Evolutionary conservation across 2,329 filamentous ascomycete genomes (phyloP).

Genomic region (Emericellopsis cladophorae): DNA sequence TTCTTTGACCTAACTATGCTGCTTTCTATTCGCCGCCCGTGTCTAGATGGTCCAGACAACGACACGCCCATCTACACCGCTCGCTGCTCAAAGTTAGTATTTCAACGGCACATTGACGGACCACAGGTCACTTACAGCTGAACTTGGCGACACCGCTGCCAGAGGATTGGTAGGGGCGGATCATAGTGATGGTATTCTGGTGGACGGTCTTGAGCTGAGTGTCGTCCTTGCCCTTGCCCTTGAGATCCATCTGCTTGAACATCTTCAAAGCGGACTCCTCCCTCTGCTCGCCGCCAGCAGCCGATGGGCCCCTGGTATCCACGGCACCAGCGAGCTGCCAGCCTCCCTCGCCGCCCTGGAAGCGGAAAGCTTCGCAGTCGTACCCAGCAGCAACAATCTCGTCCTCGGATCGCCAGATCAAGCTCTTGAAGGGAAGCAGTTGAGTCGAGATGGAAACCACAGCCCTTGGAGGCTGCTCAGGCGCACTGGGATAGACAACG

Average conservation of each 20-base stretch:
- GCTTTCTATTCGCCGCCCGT: too few species aligned
- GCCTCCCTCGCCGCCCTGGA: conserved; percentile 63
- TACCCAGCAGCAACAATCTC: conserved; percentile 95
- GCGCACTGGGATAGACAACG: conserved; percentile 83
- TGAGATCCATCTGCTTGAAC: conserved; percentile 98
- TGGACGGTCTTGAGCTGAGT: conserved; percentile 91
- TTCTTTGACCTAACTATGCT: too few species aligned
- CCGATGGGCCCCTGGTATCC: conserved; percentile 57
- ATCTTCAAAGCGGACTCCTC: conserved; percentile 96
- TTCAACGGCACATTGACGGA: too few species aligned
- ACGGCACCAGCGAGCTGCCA: conserved; percentile 79
- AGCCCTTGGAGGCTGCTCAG: conserved; percentile 83
- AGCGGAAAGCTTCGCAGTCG: conserved; percentile 80
- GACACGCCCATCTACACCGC: conserved; percentile 70
- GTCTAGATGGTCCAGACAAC: conserved; percentile 62
- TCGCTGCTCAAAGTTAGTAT: conserved; percentile 38
- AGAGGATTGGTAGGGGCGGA: conserved; percentile 61
- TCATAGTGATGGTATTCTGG: conserved; percentile 86
- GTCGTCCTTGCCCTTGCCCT: conserved; percentile 83
- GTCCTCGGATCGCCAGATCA: conserved; percentile 83
- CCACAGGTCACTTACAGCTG: conserved; percentile 54
- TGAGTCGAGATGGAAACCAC: conserved; percentile 84
- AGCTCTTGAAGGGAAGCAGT: conserved; percentile 79
- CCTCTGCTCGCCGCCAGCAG: conserved; percentile 46
- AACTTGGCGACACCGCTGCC: conserved; percentile 62